These are phyloP conservation scores for Clavispora phyllophila DNA, from an alignment of 805 yeast genomes.

Conservation along the genomic window DNA sequence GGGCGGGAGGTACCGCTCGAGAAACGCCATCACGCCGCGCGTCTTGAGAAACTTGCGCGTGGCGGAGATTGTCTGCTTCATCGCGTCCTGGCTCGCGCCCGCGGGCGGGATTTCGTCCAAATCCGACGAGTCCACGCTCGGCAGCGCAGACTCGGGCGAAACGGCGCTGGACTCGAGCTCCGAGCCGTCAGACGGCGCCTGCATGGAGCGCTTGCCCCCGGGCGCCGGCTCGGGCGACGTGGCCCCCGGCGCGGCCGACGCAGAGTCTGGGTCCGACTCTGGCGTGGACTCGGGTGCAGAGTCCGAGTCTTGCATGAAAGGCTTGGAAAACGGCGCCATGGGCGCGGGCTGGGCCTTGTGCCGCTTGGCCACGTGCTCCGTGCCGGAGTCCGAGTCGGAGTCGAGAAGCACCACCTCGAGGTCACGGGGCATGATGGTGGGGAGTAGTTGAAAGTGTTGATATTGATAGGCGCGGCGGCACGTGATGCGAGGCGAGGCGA, in stretches of 20 bases:
- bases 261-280: background rate
- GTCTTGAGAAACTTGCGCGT: constrained; percentile 47
- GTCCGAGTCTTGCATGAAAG: constrained; percentile 15
- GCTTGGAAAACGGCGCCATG: constrained; percentile 12
- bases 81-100: constrained; percentile 1
- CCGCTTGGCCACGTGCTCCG: constrained; percentile 7
- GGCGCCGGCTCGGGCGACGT: too few relatives aligned
- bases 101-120: constrained; percentile 8
- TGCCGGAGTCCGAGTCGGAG: constrained; percentile 13
- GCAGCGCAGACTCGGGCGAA: background rate
- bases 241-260: too few relatives aligned
- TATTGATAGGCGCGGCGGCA: background rate
- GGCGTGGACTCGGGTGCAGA: background rate
- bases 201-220: too few relatives aligned
- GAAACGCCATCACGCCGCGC: constrained; percentile 55
- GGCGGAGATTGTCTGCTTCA: constrained; percentile 12
- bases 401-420: constrained; percentile 11
- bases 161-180: too few relatives aligned
- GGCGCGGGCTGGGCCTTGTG: constrained; percentile 1
- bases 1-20: constrained; percentile 57
- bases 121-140: constrained; percentile 6
- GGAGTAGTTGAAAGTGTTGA: background rate
- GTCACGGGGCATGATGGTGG: constrained; percentile 1
- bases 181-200: too few relatives aligned
- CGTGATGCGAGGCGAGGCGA: background rate